phyloP scores from a whole-genome alignment of 148 eudicot species.

The Polygonum maritimum region DNA sequence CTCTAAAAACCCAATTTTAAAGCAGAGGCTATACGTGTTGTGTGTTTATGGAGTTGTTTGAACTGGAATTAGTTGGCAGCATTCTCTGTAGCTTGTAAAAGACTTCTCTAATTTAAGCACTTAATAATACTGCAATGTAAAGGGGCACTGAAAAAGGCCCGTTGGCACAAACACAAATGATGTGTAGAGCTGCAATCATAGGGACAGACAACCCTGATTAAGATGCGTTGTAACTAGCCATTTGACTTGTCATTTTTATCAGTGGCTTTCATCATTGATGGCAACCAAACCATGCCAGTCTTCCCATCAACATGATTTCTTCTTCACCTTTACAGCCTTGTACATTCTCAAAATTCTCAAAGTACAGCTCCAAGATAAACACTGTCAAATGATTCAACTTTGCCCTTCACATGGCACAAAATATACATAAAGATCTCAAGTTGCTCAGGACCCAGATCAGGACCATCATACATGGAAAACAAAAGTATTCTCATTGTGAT shows the following conservation, averaged over 20 bases:
- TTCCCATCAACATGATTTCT: neutral
- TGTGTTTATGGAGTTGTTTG: neutral
- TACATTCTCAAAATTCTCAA: no score
- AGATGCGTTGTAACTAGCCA: neutral
- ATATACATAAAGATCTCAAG: neutral
- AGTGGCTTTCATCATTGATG: neutral
- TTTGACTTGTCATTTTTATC: neutral
- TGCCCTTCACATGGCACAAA: neutral
- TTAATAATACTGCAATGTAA: neutral
- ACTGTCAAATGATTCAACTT: neutral
- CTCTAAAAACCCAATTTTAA: neutral
- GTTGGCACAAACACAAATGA: conserved; percentile 1
- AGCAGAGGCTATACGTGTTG: neutral
- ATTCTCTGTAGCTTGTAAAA: neutral
- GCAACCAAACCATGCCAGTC: no score
- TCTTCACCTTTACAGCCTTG: neutral
- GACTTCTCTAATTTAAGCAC: neutral
- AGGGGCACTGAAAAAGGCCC: neutral
- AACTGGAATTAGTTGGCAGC: conserved; percentile 9
- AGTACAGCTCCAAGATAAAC: neutral
- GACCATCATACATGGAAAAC: neutral
- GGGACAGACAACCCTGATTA: neutral
- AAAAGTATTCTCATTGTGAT: neutral
- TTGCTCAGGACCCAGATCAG: neutral
- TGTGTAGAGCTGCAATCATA: conserved; percentile 8